Evolutionary conservation across 306 rosid genomes (phyloP).

Genomic region (Dalbergia cochinchinensis): DNA sequence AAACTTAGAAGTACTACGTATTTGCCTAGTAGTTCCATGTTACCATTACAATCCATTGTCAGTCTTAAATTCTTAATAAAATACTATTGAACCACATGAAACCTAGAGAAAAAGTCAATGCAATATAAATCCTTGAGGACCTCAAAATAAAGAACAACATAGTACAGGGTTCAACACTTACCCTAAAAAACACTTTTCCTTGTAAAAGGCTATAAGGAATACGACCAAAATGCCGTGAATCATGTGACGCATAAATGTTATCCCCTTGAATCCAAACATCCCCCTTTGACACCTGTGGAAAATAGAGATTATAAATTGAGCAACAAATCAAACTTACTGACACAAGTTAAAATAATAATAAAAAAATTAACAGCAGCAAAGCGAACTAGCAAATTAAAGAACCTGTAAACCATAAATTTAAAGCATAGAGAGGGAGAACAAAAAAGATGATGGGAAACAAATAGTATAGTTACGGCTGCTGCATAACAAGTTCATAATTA

Average conservation of each 20-base stretch:
- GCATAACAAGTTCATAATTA: background rate
- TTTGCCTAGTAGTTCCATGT: background rate
- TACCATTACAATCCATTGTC: constrained; percentile 19
- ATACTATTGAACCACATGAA: constrained; percentile 4
- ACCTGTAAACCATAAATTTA: background rate
- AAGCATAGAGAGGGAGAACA: no score
- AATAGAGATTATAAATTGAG: constrained; percentile 10
- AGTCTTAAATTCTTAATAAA: constrained; percentile 17
- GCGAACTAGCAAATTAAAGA: background rate
- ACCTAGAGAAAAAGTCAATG: background rate
- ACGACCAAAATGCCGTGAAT: constrained; percentile 83
- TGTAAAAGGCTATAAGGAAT: constrained; percentile 83
- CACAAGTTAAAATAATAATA: constrained; percentile 5
- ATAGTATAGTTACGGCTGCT: background rate
- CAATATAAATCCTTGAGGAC: constrained; percentile 4
- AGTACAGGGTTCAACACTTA: constrained; percentile 44
- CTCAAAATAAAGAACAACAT: constrained; percentile 32
- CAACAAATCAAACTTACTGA: constrained; percentile 30
- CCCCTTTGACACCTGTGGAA: constrained; percentile 83
- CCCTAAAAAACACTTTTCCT: constrained; percentile 85
- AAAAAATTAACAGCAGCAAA: background rate
- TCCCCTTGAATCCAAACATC: constrained; percentile 99
- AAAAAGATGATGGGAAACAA: no score
- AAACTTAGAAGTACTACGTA: background rate
- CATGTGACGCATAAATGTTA: constrained; percentile 74